Percentiles rank a stretch among this genome's conserved stretches.
Evolutionary conservation across 257 asterid genomes (phyloP).

Genomic region (Solanum habrochaites): DNA sequence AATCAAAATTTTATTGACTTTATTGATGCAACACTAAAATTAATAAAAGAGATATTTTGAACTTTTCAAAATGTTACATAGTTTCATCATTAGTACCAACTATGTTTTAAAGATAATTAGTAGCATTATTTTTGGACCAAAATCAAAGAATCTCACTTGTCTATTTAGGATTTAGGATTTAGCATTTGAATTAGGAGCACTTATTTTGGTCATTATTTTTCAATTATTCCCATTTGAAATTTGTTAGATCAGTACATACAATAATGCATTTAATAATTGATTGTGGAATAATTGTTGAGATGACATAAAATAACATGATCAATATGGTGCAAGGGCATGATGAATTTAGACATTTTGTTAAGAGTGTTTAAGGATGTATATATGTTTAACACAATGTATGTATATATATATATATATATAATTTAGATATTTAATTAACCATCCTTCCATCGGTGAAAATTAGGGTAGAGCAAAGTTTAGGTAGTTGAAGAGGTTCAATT

Average conservation of each 20-base stretch:
- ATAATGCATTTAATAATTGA: background rate
- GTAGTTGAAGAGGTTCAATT: background rate
- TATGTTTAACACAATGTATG: background rate
- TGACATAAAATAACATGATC: background rate
- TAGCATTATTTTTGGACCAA: background rate
- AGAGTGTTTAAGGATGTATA: background rate
- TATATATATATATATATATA: background rate
- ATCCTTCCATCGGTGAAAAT: background rate
- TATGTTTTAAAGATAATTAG: background rate
- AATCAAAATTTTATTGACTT: background rate
- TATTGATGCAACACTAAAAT: background rate
- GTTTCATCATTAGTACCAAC: background rate
- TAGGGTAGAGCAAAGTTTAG: background rate
- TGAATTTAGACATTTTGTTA: background rate
- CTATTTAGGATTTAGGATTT: background rate
- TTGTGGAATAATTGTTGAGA: background rate
- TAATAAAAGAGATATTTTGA: background rate
- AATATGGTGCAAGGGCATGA: background rate
- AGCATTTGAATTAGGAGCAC: background rate
- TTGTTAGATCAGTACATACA: background rate
- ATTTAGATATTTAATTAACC: background rate
- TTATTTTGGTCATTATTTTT: background rate
- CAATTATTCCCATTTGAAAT: background rate
- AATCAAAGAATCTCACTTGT: background rate
- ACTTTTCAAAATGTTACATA: background rate